Evolutionary conservation across 768 basidiomycete species (phyloP), one percentile per base, ranked within the genome.

Genomic region (Hygrocybe punicea): DNA sequence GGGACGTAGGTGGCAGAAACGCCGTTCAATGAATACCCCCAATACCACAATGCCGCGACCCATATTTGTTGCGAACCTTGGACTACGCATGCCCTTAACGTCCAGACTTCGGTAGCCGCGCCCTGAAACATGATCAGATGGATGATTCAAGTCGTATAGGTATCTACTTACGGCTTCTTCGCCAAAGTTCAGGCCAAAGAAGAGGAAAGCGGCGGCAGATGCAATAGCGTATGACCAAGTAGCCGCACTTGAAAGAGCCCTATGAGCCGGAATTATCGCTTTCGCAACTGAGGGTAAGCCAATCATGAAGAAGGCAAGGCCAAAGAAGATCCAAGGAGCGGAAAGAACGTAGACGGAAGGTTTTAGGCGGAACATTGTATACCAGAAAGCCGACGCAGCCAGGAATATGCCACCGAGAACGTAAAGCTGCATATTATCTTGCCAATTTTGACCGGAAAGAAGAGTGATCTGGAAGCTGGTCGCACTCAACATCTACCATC

Each of bases 41-140:
- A 97, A 66, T 91, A 97, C 94, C 94, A 97, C 36, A 97, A 74
- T 7, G 89, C 94, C 3, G 94, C 90, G 13, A 96, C 88, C 94
- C 94, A 97, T 37, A 97, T 84, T 72, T 96, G 94, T 63, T 97
- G 94, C 9, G 93, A 89, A 39, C 94, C 94, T 73, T 97, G 94
- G 0, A 97, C 94, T 59, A 95, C 76, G 69, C 93, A 95, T 11
- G 94, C 94, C 33, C 94, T 83, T 58, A 93, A 68, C 29, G 87
- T 89, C 94, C 94, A 97, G 14, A 95, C 85, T 71, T 97, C 94
- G 6, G 94, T 95, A 1, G 94, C 92, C 54, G 94, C 93, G 65
- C 94, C 93, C 84, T 90, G 64, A 39, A 29, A 11, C 42, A 60
- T 33, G 39, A 56, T 13, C 56, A 44, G 57, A 49, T 40, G 25